These are phyloP conservation scores for Ligustrum vulgare DNA, from an alignment of 257 asterid species.

Conservation along the genomic window DNA sequence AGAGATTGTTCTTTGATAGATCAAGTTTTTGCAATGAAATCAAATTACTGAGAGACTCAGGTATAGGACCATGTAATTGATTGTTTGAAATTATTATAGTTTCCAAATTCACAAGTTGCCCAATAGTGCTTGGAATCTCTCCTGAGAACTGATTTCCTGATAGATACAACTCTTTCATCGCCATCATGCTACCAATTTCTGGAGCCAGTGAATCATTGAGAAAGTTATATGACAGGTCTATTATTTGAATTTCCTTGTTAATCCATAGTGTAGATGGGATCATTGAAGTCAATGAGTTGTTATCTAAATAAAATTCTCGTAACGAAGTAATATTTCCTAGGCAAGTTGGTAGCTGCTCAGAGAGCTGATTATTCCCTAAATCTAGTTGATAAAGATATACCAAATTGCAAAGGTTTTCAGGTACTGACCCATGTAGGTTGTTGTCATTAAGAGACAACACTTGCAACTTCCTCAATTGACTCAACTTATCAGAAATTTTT, in stretches of 20 bases:
- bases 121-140: neutral
- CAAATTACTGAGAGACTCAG: neutral
- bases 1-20: too few relatives aligned
- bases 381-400: too few relatives aligned
- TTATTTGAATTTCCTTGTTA: neutral
- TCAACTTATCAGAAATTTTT: neutral
- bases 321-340: neutral
- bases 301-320: neutral
- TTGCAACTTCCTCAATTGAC: neutral
- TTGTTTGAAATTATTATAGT: neutral
- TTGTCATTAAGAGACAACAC: neutral
- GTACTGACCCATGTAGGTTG: neutral
- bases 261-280: neutral
- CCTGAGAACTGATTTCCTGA: neutral
- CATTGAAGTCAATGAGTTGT: neutral
- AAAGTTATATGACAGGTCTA: neutral
- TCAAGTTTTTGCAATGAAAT: neutral
- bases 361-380: too few relatives aligned
- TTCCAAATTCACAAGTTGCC: neutral
- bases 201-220: neutral
- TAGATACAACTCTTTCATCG: neutral
- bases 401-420: too few relatives aligned
- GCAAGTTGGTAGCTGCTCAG: neutral
- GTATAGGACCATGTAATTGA: neutral
- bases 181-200: neutral